Base-by-base conservation (phyloP, 768 basidiomycete species). In the Hypsizygus marmoreus region DNA sequence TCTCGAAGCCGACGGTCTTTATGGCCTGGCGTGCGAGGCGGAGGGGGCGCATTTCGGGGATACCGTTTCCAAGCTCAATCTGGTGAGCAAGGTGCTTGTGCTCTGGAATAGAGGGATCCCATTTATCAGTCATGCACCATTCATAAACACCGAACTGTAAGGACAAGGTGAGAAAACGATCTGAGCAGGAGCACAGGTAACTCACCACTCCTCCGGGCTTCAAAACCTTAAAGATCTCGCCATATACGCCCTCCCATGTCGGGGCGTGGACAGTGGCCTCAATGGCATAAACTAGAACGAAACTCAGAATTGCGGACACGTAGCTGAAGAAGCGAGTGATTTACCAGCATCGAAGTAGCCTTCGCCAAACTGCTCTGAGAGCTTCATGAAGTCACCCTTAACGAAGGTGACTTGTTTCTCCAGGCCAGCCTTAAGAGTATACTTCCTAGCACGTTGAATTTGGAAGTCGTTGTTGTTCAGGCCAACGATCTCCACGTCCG, bases 261-360 rank as follows among this genome's bases (percentile, higher is more conserved):
- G 97, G 97, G 1, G 97, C 94, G 61, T 99, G 97, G 26, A 88
- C 88, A 20, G 97, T 99, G 1, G 97, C 95, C 74, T 99, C 97
- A 53, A 99, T 97, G 36, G 95, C 94, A 61, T 97, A 95, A 24
- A 94, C 92, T 91, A 33, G 4, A 47, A 45, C n/a, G 43, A 10
- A 48, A 31, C 38, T 46, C 12, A 49, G 45, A 16, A 36, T 24
- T 3, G 14, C n/a, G n/a, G 4, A 14, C 28, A 33, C 4, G 2
- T 17, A 43, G 7, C 10, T 6, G 25, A 32, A 17, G 3, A 34
- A 38, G 23, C 17, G 14, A 33, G 25, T 24, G 12, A 73, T 81
- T 35, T 50, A 91, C 93, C 91, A 42, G 97, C 97, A 72, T 99
- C 97, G 59, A 98, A 97, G 41, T 80, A 84, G 60, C 86, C 84